phyloP scores from a whole-genome alignment of 2,329 filamentous ascomycete species.

The Fusarium illudens region DNA sequence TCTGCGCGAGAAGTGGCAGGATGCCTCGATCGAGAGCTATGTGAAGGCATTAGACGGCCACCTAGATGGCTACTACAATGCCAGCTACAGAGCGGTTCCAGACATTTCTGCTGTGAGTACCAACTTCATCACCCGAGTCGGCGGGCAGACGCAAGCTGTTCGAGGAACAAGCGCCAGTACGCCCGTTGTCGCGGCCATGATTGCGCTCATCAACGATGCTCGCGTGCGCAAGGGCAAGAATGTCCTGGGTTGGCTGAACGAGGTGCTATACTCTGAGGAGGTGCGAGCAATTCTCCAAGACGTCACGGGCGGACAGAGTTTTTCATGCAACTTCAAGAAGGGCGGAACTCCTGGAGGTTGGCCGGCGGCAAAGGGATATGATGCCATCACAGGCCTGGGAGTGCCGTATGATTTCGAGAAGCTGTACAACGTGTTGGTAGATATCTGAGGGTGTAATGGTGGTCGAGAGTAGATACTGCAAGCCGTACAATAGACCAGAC shows the following conservation, averaged over 20 bases:
- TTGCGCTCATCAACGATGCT: conserved; percentile 64
- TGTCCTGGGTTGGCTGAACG: conserved; percentile 64
- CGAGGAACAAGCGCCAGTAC: conserved; percentile 62
- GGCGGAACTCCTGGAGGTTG: conserved; percentile 51
- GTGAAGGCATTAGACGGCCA: conserved; percentile 51
- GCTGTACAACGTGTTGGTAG: conserved; percentile 47
- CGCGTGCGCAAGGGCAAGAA: conserved; percentile 58
- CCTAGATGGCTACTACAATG: conserved; percentile 56
- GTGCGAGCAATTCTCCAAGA: conserved; percentile 53
- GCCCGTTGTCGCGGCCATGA: conserved; percentile 62
- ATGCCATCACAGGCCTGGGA: conserved; percentile 61
- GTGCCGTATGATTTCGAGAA: conserved; percentile 54
- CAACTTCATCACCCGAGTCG: conserved; percentile 57
- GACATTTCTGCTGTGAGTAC: conserved; percentile 65
- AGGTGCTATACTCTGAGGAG: conserved; percentile 53
- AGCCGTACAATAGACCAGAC: neutral
- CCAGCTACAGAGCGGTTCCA: conserved; percentile 57
- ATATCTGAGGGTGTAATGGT: conserved; percentile 12
- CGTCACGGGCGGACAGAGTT: conserved; percentile 51
- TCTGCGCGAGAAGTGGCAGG: conserved; percentile 56
- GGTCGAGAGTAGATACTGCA: neutral
- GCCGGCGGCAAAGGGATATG: conserved; percentile 56
- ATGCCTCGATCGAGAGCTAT: conserved; percentile 51
- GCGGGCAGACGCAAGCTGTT: conserved; percentile 41
- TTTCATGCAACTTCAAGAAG: conserved; percentile 51